Evolutionary conservation across 75 land plant species (phyloP).

Genomic region (Pseudotsuga menziesii): DNA sequence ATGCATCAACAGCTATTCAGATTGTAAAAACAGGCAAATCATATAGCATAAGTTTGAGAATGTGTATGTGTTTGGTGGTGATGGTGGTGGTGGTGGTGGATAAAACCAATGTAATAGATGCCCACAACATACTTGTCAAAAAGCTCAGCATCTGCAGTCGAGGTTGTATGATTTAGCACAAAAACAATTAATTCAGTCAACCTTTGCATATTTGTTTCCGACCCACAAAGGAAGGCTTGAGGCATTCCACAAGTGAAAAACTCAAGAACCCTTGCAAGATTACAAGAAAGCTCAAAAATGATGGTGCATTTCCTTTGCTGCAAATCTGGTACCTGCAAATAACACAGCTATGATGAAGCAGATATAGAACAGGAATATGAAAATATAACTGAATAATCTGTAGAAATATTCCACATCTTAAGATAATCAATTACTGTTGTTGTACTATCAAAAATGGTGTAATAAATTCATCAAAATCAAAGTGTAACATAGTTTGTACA

Average conservation of each 20-base stretch:
- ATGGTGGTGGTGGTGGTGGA: not conserved
- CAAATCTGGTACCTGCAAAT: constrained; percentile 68
- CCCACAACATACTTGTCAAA: constrained; percentile 77
- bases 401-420: not conserved
- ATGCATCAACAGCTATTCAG: not conserved
- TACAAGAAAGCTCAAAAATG: constrained; percentile 95
- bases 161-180: constrained; percentile 73
- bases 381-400: not conserved
- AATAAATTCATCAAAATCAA: constrained; percentile 6
- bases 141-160: constrained; percentile 61
- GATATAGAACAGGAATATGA: not conserved
- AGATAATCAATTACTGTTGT: not conserved
- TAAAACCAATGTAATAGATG: not conserved
- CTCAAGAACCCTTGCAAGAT: constrained; percentile 82
- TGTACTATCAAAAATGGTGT: not conserved
- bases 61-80: no score
- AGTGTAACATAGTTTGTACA: not conserved
- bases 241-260: constrained; percentile 88
- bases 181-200: constrained; percentile 87
- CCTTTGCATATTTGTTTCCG: constrained; percentile 83
- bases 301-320: constrained; percentile 89
- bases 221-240: constrained; percentile 78
- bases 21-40: not conserved
- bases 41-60: not conserved
- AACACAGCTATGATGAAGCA: not conserved